phyloP scores from a whole-genome alignment of 1,284 basidiomycete species.

The Cystobasidium slooffiae region DNA sequence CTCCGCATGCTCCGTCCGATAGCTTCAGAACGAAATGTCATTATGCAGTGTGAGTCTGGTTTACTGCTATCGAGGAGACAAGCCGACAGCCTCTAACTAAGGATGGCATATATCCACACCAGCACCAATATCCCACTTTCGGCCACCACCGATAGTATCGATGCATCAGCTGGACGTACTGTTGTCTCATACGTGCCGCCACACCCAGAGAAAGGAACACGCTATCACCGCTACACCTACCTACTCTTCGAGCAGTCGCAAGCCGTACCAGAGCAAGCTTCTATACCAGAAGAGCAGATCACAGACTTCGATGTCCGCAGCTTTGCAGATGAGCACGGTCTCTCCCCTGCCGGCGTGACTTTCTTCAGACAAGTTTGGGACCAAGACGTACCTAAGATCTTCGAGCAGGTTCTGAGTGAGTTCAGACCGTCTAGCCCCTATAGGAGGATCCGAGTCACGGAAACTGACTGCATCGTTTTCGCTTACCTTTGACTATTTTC shows the following conservation, averaged over 20 bases:
- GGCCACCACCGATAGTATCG: slow-evolving; percentile 61
- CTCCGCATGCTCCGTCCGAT: slow-evolving; percentile 70
- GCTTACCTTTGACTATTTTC: neutral
- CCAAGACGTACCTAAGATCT: slow-evolving; percentile 68
- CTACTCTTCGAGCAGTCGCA: slow-evolving; percentile 73
- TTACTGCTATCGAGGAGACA: neutral
- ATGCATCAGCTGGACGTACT: slow-evolving; percentile 57
- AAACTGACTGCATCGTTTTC: neutral
- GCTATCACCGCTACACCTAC: slow-evolving; percentile 81
- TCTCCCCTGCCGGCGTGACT: slow-evolving; percentile 68
- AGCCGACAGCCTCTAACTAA: slow-evolving; percentile 20
- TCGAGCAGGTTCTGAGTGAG: slow-evolving; percentile 68
- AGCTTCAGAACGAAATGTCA: slow-evolving; percentile 78
- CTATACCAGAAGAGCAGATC: slow-evolving; percentile 59
- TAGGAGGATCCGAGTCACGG: no score
- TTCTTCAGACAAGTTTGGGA: slow-evolving; percentile 85
- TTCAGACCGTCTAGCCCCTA: slow-evolving; percentile 44
- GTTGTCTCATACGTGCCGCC: slow-evolving; percentile 80
- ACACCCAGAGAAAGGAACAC: slow-evolving; percentile 80
- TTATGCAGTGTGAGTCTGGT: slow-evolving; percentile 73
- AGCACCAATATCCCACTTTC: slow-evolving; percentile 82
- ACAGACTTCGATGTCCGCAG: slow-evolving; percentile 68
- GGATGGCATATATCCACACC: slow-evolving; percentile 38
- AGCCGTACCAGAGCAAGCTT: slow-evolving; percentile 58
- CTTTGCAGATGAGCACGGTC: slow-evolving; percentile 65